Conservation (phyloP, 345 rosid genomes). For the Eucalyptus victrix region DNA sequence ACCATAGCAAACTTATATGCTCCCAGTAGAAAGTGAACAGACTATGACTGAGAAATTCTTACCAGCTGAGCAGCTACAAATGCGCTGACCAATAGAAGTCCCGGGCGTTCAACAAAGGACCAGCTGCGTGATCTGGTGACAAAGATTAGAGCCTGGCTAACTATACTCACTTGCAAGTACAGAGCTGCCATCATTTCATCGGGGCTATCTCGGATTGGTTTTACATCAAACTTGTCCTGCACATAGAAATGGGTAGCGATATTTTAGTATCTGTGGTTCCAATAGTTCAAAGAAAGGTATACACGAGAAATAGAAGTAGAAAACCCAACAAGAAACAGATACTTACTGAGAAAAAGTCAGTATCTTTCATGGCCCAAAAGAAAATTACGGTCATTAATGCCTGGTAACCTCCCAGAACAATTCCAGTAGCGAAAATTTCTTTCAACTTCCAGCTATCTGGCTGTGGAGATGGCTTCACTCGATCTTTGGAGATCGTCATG, state of each 20-base stretch:
- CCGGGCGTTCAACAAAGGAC: constrained; percentile 70
- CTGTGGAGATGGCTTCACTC: constrained; percentile 78
- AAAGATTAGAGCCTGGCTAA: no score
- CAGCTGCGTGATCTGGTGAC: no score
- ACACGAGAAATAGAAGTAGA: neutral
- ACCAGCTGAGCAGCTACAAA: constrained; percentile 73
- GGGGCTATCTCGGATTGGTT: no score
- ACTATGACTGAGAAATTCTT: neutral
- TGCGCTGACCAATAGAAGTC: constrained; percentile 41
- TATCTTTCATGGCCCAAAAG: constrained; percentile 76
- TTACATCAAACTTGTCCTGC: no score
- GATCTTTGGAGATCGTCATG: constrained; percentile 85
- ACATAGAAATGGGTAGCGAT: no score
- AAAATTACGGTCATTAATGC: constrained; percentile 79
- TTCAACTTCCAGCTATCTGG: constrained; percentile 93
- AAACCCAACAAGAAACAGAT: neutral
- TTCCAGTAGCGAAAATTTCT: constrained; percentile 71
- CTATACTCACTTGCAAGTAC: no score
- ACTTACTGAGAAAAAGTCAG: constrained; percentile 63
- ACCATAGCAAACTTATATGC: neutral
- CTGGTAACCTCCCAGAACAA: constrained; percentile 75
- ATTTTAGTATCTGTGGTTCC: no score
- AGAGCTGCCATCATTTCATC: no score
- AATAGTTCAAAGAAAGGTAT: no score
- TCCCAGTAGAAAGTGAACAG: neutral